Conservation (phyloP, 2,329 filamentous ascomycete genomes). For the Scedosporium boydii region DNA sequence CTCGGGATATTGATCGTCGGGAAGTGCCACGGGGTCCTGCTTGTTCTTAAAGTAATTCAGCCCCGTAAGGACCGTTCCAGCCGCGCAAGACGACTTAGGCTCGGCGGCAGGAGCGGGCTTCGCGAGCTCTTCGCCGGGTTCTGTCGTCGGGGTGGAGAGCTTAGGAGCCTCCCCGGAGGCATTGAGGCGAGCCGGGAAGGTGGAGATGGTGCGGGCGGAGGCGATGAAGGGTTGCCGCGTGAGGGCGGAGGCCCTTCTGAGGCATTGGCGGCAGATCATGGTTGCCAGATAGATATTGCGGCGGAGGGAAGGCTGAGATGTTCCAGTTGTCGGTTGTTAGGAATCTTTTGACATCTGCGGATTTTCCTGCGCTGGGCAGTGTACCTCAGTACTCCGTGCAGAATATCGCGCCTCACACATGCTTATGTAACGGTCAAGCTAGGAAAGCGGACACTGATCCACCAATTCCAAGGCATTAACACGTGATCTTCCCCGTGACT, state of each 20-base stretch:
- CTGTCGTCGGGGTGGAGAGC: constrained; percentile 23
- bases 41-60: constrained; percentile 70
- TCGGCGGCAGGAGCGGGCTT: constrained; percentile 17
- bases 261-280: constrained; percentile 38
- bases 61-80: constrained; percentile 62
- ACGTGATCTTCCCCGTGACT: too few species aligned
- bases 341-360: too few species aligned
- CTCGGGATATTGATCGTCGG: constrained; percentile 66
- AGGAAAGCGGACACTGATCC: too few species aligned
- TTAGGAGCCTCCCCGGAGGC: constrained; percentile 22
- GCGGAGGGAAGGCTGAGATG: too few species aligned
- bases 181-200: constrained; percentile 23
- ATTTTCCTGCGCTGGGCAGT: too few species aligned
- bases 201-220: constrained; percentile 28
- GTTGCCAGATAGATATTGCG: constrained; percentile 5
- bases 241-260: constrained; percentile 33
- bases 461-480: too few species aligned
- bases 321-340: too few species aligned
- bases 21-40: constrained; percentile 61
- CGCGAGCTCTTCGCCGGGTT: constrained; percentile 14
- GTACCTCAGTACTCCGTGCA: too few species aligned
- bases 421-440: too few species aligned
- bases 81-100: constrained; percentile 43
- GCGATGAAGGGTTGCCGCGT: constrained; percentile 16
- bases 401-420: too few species aligned